Evolutionary conservation across 805 yeast species (phyloP).

Genomic region (Nematodospora valgi): DNA sequence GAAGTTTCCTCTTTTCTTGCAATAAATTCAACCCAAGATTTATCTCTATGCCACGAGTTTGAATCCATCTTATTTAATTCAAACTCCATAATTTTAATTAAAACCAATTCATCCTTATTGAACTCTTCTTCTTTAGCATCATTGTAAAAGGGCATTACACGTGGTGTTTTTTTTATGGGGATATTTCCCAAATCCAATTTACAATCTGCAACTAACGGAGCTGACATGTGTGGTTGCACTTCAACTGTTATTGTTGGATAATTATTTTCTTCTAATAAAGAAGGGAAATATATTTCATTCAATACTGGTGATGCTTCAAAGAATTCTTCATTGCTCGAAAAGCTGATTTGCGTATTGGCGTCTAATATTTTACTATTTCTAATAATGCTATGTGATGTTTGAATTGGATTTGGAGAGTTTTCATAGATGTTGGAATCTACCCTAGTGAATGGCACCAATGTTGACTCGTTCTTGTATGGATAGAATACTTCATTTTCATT

Average conservation of each 20-base stretch:
- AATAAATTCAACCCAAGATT: constrained; percentile 17
- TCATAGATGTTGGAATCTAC: constrained; percentile 6
- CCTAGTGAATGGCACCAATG: constrained; percentile 4
- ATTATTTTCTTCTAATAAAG: constrained; percentile 7
- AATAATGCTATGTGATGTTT: not conserved
- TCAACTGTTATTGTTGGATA: constrained; percentile 7
- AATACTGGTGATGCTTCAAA: constrained; percentile 9
- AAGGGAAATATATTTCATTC: constrained; percentile 6
- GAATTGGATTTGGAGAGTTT: constrained; percentile 5
- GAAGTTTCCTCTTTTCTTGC: not conserved
- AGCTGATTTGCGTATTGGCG: constrained; percentile 4
- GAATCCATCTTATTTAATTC: constrained; percentile 5
- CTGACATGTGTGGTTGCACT: constrained; percentile 11
- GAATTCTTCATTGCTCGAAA: constrained; percentile 8
- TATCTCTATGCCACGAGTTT: too few species aligned
- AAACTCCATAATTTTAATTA: constrained; percentile 4
- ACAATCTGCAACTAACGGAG: constrained; percentile 9
- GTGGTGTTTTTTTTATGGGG: too few species aligned
- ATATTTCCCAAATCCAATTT: constrained; percentile 4
- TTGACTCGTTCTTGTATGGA: constrained; percentile 1
- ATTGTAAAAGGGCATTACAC: too few species aligned
- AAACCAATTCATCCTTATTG: constrained; percentile 1
- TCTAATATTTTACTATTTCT: not conserved
- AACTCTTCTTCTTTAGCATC: constrained; percentile 1
- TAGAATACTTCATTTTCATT: constrained; percentile 2